Conservation (phyloP, 2,329 filamentous ascomycete genomes). For the Grosmannia clavigera region DNA sequence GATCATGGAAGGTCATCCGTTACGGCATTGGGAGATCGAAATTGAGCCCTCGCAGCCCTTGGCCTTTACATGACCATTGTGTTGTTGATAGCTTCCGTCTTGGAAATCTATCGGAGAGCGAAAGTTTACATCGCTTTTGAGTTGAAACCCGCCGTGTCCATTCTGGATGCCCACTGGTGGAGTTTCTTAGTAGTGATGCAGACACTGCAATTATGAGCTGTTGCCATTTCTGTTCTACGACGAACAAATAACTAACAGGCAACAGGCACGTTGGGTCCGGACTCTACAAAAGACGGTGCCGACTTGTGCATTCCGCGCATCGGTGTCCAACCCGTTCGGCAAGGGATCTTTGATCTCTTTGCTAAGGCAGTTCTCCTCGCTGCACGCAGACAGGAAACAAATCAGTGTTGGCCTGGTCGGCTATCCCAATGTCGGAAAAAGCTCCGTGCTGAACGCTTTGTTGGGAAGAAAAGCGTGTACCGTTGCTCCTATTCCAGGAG, state of each 20-base stretch:
- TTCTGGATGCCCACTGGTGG: conserved; percentile 48
- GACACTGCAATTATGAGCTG: conserved; percentile 33
- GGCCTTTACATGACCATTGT: conserved; percentile 52
- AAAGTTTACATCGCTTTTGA: conserved; percentile 77
- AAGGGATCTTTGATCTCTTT: conserved; percentile 90
- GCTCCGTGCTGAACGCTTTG: conserved; percentile 91
- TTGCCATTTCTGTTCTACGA: conserved; percentile 16
- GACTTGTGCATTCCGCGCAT: conserved; percentile 88
- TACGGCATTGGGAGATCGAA: conserved; percentile 98
- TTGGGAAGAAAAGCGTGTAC: conserved; percentile 85
- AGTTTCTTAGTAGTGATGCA: conserved; percentile 98
- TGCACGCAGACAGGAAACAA: conserved; percentile 54
- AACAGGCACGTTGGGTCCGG: conserved; percentile 84
- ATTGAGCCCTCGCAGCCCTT: conserved; percentile 52
- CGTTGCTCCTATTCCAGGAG: conserved; percentile 87
- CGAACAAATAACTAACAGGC: conserved; percentile 14
- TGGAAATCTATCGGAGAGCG: conserved; percentile 67
- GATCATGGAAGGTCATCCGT: conserved; percentile 78
- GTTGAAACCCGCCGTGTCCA: conserved; percentile 76
- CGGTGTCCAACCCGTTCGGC: conserved; percentile 90
- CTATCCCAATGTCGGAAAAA: conserved; percentile 92
- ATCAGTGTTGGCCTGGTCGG: conserved; percentile 67
- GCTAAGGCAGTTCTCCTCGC: conserved; percentile 78
- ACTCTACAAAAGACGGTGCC: conserved; percentile 81
- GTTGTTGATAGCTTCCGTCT: conserved; percentile 71